Evolutionary conservation across 495 filamentous ascomycete species (phyloP).

Genomic region (Penicillium crystallinum): DNA sequence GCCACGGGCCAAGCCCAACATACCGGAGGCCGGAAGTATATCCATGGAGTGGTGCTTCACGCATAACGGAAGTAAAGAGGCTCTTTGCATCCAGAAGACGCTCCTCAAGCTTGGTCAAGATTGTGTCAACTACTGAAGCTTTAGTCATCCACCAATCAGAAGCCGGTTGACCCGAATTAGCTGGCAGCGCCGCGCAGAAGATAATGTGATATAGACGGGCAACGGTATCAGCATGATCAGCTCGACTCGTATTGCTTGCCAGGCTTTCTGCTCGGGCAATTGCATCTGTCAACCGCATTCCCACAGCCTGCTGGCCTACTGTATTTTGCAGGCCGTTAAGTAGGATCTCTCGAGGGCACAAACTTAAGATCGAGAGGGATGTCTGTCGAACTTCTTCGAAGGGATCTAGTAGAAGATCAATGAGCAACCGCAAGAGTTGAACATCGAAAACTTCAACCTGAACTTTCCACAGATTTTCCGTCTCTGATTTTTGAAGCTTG

Average conservation of each 20-base stretch:
- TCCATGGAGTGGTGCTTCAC: constrained; percentile 64
- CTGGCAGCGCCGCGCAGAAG: constrained; percentile 38
- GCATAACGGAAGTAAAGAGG: constrained; percentile 55
- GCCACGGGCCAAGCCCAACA: neutral
- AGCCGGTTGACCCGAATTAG: constrained; percentile 4
- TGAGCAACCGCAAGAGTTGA: constrained; percentile 45
- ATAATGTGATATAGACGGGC: constrained; percentile 55
- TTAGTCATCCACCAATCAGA: constrained; percentile 35
- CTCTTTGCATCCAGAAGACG: constrained; percentile 51
- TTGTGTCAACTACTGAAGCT: constrained; percentile 38
- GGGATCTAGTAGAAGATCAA: constrained; percentile 78
- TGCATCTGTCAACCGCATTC: constrained; percentile 25
- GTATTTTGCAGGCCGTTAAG: constrained; percentile 7
- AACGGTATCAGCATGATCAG: constrained; percentile 81
- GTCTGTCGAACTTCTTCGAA: constrained; percentile 84
- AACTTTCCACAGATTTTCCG: constrained; percentile 42
- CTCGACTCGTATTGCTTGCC: constrained; percentile 69
- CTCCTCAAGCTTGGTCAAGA: constrained; percentile 48
- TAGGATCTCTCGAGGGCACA: constrained; percentile 32
- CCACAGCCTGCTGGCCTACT: neutral
- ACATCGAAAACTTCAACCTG: constrained; percentile 52
- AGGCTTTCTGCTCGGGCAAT: constrained; percentile 36
- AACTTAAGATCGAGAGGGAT: constrained; percentile 55
- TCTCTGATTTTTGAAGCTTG: constrained; percentile 22
- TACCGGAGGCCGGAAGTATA: constrained; percentile 62